Percentiles rank a stretch among this genome's conserved stretches.
Evolutionary conservation across 176 grass and related monocot genomes (phyloP).

Genomic region (Eleusine coracana): DNA sequence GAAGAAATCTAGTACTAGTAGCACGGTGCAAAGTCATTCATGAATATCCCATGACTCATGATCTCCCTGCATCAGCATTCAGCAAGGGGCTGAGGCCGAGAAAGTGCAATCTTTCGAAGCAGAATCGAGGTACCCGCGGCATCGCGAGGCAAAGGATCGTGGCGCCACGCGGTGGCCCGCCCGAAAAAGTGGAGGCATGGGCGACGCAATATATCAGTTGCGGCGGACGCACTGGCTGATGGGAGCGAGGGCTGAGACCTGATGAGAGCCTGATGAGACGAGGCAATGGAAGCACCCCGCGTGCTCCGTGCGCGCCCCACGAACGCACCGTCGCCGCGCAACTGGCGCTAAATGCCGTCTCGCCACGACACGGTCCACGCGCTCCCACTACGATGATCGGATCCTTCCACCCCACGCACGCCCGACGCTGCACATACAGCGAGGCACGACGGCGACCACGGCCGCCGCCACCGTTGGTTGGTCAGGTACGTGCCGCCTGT

Average conservation of each 20-base stretch:
- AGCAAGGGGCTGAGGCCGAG: neutral
- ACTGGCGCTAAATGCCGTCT: neutral
- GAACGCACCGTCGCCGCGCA: neutral
- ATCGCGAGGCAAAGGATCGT: constrained; percentile 25
- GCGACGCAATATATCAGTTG: constrained; percentile 39
- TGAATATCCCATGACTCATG: neutral
- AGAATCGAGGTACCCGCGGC: constrained; percentile 29
- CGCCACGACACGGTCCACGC: neutral
- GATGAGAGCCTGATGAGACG: neutral
- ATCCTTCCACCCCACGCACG: constrained; percentile 11
- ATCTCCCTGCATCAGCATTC: neutral
- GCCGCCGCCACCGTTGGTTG: neutral
- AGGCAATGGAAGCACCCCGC: neutral
- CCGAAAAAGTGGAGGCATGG: constrained; percentile 61
- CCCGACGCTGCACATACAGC: neutral
- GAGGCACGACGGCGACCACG: constrained; percentile 6
- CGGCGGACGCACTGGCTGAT: constrained; percentile 7
- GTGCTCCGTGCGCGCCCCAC: neutral
- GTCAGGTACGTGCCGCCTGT: constrained; percentile 50
- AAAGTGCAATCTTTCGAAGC: constrained; percentile 19
- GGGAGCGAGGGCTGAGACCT: neutral
- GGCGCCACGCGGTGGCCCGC: constrained; percentile 30
- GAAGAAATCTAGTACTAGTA: too few relatives aligned
- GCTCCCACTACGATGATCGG: neutral
- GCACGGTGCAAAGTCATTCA: too few relatives aligned